These are phyloP conservation scores for Amphibolis antarctica DNA, from an alignment of 106 monocot species.

Conservation along the genomic window DNA sequence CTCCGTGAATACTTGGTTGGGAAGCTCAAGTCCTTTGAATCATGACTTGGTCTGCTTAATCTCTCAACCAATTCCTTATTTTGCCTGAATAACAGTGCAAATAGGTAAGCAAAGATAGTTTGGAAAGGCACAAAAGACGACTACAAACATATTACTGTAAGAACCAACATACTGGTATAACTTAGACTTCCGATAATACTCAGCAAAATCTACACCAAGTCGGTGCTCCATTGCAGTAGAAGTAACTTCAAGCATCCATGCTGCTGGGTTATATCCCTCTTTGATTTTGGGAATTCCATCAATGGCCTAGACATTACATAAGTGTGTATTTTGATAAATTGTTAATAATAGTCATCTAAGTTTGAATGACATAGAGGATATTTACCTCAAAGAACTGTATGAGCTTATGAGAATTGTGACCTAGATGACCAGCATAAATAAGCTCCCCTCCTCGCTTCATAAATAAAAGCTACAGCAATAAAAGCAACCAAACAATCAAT, in stretches of 20 bases:
- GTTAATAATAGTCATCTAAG: background rate
- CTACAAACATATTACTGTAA: background rate
- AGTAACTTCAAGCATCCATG: constrained; percentile 99
- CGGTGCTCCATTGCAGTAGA: constrained; percentile 51
- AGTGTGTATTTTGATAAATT: background rate
- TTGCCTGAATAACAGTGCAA: constrained; percentile 29
- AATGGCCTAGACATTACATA: constrained; percentile 49
- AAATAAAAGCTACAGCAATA: constrained; percentile 64
- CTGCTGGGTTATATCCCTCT: constrained; percentile 89
- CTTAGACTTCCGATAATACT: constrained; percentile 64
- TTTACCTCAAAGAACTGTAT: constrained; percentile 85
- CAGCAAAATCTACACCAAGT: constrained; percentile 82
- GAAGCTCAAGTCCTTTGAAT: constrained; percentile 73
- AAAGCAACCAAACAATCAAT: background rate
- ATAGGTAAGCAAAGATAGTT: background rate
- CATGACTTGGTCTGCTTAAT: constrained; percentile 56
- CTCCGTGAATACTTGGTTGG: constrained; percentile 78
- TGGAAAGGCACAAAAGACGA: background rate
- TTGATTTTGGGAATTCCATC: constrained; percentile 92
- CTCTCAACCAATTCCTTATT: constrained; percentile 74
- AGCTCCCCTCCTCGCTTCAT: constrained; percentile 99
- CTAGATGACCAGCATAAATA: constrained; percentile 93
- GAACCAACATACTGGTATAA: constrained; percentile 55
- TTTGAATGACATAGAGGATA: constrained; percentile 1
- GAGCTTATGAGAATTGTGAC: constrained; percentile 65